Evolutionary conservation across 805 yeast genomes (phyloP).

Genomic region (Grigorovia transvaalensis): DNA sequence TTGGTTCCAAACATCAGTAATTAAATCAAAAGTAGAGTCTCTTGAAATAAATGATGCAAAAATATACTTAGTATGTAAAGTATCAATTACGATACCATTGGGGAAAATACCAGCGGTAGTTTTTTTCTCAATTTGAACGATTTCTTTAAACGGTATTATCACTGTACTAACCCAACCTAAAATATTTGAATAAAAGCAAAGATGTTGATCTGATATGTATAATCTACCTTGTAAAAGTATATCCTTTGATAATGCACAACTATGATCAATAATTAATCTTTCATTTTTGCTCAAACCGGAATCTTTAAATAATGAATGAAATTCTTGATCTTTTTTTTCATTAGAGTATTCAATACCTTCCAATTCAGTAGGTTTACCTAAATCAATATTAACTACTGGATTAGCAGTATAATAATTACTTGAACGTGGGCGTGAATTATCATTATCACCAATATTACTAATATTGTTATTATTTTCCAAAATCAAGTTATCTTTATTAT

Average conservation of each 20-base stretch:
- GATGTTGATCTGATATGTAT: slow-evolving; percentile 45
- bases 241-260: slow-evolving; percentile 63
- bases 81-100: slow-evolving; percentile 55
- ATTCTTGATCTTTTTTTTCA: slow-evolving; percentile 47
- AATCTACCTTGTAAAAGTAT: slow-evolving; percentile 62
- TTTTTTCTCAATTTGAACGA: slow-evolving; percentile 54
- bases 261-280: slow-evolving; percentile 46
- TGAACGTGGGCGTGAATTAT: slow-evolving; percentile 6
- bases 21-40: slow-evolving; percentile 42
- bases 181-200: slow-evolving; percentile 59
- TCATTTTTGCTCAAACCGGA: slow-evolving; percentile 36
- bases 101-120: slow-evolving; percentile 63
- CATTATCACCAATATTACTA: neutral
- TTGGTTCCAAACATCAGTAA: slow-evolving; percentile 56
- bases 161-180: slow-evolving; percentile 60
- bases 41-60: slow-evolving; percentile 61
- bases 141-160: slow-evolving; percentile 49
- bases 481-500: neutral
- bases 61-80: slow-evolving; percentile 51
- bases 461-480: neutral
- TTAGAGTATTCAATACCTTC: slow-evolving; percentile 30
- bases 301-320: slow-evolving; percentile 48
- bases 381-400: slow-evolving; percentile 13
- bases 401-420: slow-evolving; percentile 14
- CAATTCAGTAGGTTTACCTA: slow-evolving; percentile 9